Percentiles rank a stretch among this genome's conserved stretches.
These are phyloP conservation scores for Botrytis pseudocinerea DNA, from an alignment of 2,329 filamentous ascomycete genomes.

Conservation along the genomic window DNA sequence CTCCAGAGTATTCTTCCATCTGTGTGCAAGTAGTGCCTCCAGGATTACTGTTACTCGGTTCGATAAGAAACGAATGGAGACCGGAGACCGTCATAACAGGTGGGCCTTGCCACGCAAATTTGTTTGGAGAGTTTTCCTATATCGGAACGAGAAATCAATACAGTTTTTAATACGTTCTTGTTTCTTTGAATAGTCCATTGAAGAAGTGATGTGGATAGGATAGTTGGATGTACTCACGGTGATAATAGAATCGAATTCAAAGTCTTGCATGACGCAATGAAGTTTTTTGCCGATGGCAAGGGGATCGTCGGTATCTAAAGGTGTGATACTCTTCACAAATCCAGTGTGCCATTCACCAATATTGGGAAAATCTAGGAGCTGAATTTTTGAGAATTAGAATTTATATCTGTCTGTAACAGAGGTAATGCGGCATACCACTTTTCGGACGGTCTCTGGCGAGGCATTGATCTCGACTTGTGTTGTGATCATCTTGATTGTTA, in stretches of 20 bases:
- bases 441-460: not conserved
- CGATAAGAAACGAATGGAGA: not conserved
- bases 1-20: not conserved
- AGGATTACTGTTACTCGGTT: not conserved
- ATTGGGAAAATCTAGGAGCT: conserved; percentile 7
- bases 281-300: not conserved
- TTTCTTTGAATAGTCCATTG: not conserved
- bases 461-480: conserved; percentile 11
- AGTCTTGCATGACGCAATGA: not conserved
- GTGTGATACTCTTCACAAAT: not conserved
- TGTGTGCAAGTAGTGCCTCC: not conserved
- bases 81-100: conserved; percentile 7
- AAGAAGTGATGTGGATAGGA: too few relatives aligned
- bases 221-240: not conserved
- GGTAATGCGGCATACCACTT: not conserved
- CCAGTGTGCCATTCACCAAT: not conserved
- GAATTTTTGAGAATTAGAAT: not conserved
- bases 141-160: not conserved
- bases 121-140: not conserved
- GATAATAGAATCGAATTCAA: not conserved
- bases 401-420: not conserved
- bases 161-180: not conserved
- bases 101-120: conserved; percentile 1
- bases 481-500: conserved; percentile 3
- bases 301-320: not conserved